A percentile compares a stretch with the other conserved stretches of the same genome.
These are phyloP conservation scores for Leonotis leonurus DNA, from an alignment of 257 asterid genomes.

Conservation along the genomic window DNA sequence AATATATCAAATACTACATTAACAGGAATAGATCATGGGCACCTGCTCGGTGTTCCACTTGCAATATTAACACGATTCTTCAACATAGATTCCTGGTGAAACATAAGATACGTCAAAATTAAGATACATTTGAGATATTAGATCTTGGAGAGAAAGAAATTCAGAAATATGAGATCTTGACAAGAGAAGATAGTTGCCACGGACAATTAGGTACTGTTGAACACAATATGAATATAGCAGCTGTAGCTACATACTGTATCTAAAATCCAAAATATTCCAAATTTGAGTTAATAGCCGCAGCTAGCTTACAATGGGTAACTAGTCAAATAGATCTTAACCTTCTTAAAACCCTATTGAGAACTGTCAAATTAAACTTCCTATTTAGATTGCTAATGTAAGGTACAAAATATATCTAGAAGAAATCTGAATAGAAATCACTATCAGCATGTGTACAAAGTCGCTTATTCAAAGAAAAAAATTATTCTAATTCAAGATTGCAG, in stretches of 20 bases:
- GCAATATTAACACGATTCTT: constrained; percentile 84
- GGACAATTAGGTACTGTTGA: not conserved
- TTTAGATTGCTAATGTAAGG: not conserved
- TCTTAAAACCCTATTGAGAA: not conserved
- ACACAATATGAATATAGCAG: not conserved
- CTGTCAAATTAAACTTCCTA: not conserved
- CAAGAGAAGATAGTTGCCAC: not conserved
- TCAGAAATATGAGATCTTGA: not conserved
- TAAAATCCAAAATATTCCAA: constrained; percentile 1
- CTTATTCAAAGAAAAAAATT: not conserved
- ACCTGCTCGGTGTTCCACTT: constrained; percentile 98
- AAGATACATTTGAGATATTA: constrained; percentile 6
- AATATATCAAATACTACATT: not conserved
- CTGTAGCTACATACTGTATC: not conserved
- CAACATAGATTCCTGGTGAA: constrained; percentile 51
- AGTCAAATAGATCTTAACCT: not conserved
- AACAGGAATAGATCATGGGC: constrained; percentile 8
- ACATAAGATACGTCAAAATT: constrained; percentile 12
- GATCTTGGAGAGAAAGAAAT: not conserved
- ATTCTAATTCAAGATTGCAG: constrained; percentile 6
- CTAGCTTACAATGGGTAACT: not conserved
- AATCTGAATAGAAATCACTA: not conserved
- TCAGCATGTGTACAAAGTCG: not conserved
- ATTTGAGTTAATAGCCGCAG: not conserved
- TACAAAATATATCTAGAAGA: not conserved